Evolutionary conservation across 805 yeast species (phyloP).

Genomic region (Pichia thaimueangensis): DNA sequence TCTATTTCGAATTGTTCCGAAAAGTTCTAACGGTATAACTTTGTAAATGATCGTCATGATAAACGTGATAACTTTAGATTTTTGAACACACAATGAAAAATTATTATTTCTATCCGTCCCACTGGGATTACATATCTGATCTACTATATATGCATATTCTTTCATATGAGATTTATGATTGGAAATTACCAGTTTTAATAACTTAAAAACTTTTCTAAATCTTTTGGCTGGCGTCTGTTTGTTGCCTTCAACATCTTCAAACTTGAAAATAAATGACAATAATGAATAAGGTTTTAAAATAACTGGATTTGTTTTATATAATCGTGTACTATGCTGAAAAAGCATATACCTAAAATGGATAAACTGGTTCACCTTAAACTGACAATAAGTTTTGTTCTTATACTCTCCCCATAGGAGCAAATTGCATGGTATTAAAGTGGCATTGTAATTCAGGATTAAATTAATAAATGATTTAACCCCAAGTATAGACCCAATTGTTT

Average conservation of each 20-base stretch:
- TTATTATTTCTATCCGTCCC: conserved; percentile 20
- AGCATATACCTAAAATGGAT: conserved; percentile 17
- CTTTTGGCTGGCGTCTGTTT: conserved; percentile 19
- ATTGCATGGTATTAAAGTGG: conserved; percentile 21
- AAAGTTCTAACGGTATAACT: conserved; percentile 43
- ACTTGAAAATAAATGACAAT: conserved; percentile 11
- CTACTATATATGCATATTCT: conserved; percentile 33
- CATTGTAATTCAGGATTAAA: conserved; percentile 33
- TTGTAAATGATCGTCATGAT: conserved; percentile 37
- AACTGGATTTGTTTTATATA: conserved; percentile 20
- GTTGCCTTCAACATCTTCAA: conserved; percentile 7
- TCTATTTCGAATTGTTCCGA: conserved; percentile 51
- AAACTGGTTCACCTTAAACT: not conserved
- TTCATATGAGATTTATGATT: conserved; percentile 30
- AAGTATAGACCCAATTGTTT: conserved; percentile 31
- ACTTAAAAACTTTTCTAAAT: conserved; percentile 17
- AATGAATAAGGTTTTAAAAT: conserved; percentile 13
- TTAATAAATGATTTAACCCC: conserved; percentile 37
- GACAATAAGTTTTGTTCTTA: conserved; percentile 1
- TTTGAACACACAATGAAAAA: conserved; percentile 29
- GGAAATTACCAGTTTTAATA: conserved; percentile 21
- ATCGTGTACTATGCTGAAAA: conserved; percentile 18
- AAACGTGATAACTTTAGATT: conserved; percentile 36
- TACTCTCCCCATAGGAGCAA: conserved; percentile 23
- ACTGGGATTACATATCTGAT: conserved; percentile 24